These are phyloP conservation scores for Fusarium mexicanum DNA, from an alignment of 2,329 filamentous ascomycete genomes.

Conservation along the genomic window DNA sequence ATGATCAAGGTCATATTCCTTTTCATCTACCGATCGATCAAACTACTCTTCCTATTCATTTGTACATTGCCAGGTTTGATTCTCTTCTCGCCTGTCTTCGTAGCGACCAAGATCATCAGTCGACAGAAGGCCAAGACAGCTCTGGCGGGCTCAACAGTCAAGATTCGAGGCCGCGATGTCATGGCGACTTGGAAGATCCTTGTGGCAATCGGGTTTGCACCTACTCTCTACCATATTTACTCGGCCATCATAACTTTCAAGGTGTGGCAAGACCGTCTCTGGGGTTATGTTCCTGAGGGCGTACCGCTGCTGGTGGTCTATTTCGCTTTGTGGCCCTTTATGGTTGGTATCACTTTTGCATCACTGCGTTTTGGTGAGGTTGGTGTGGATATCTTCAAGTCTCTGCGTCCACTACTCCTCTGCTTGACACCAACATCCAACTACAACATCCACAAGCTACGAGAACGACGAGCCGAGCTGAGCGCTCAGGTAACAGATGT, in stretches of 20 bases:
- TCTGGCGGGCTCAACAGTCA: conserved; percentile 85
- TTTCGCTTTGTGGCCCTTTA: conserved; percentile 78
- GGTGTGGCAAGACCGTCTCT: conserved; percentile 82
- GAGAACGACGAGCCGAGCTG: conserved; percentile 76
- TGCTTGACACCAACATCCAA: conserved; percentile 85
- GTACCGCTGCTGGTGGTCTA: conserved; percentile 83
- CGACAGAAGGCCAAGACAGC: conserved; percentile 84
- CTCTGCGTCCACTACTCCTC: conserved; percentile 84
- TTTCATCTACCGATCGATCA: conserved; percentile 81
- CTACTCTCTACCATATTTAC: conserved; percentile 84
- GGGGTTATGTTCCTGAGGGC: conserved; percentile 82
- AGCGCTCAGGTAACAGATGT: conserved; percentile 86
- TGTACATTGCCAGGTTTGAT: conserved; percentile 87
- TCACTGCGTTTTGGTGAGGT: conserved; percentile 95
- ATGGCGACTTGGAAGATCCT: conserved; percentile 95
- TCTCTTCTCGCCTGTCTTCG: conserved; percentile 89
- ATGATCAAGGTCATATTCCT: conserved; percentile 78
- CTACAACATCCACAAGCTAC: conserved; percentile 84
- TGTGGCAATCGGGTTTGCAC: conserved; percentile 85
- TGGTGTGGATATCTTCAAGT: conserved; percentile 99
- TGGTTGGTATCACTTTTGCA: conserved; percentile 89
- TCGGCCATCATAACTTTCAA: conserved; percentile 77
- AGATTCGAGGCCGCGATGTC: conserved; percentile 87
- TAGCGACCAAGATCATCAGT: conserved; percentile 84
- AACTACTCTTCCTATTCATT: conserved; percentile 79